Evolutionary conservation across 1,139 yeast genomes (phyloP), one percentile per base, ranked within the genome.

Genomic region (Candida neerlandica): DNA sequence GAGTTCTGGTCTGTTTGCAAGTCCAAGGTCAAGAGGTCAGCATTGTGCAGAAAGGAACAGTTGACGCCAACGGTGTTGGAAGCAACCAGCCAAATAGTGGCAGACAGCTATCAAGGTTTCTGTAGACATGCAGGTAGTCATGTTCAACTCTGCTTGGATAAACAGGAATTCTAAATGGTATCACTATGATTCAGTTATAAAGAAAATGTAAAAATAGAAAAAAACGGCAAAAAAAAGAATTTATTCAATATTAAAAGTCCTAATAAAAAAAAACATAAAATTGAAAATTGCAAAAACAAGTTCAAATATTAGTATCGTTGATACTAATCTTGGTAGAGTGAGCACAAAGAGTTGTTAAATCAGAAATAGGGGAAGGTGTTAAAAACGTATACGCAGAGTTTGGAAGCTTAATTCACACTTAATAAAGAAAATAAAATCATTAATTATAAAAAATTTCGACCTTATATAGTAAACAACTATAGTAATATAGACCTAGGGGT

Each of bases 311-410:
- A 27, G 7, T 7, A 27, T 11, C 11, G 30, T 27, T 7, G 10
- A 27, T 27, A 27, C 23, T 21, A 21, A 21, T 21, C 23, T 21
- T 21, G 23, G 23, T 21, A 21, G 23, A 21, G 4, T 21, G 23
- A 21, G 23, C 30, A 26, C 72, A 80, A 53, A 80, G 70, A 46
- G 82, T 85, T 62, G 83, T 83, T 41, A 72, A 71, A 47, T 87
- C 94, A 16, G 39, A n/a, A n/a, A n/a, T n/a, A 11, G n/a, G n/a
- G n/a, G n/a, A n/a, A n/a, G n/a, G n/a, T n/a, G n/a, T n/a, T n/a
- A n/a, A n/a, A n/a, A n/a, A n/a, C n/a, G n/a, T n/a, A n/a, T n/a
- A n/a, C n/a, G n/a, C n/a, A n/a, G n/a, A n/a, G n/a, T n/a, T n/a
- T n/a, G n/a, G n/a, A n/a, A n/a, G n/a, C n/a, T n/a, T n/a, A n/a